Percentiles rank a stretch among this genome's conserved stretches.
These are phyloP conservation scores for Rhizoctonia solani DNA, from an alignment of 1,284 basidiomycete species.

Conservation along the genomic window DNA sequence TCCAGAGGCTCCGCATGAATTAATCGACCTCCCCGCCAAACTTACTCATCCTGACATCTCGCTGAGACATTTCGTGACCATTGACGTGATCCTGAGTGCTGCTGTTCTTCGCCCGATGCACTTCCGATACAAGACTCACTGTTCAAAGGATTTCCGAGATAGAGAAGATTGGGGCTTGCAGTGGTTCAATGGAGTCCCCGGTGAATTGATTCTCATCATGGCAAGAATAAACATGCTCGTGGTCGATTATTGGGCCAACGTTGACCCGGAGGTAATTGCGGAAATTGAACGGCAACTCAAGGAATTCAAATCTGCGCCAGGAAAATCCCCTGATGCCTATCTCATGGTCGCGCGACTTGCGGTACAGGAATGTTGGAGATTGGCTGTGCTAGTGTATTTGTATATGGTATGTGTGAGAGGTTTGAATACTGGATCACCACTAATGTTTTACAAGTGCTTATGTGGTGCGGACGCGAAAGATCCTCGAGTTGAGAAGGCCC, in stretches of 20 bases:
- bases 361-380: slow-evolving; percentile 13
- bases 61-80: slow-evolving; percentile 2
- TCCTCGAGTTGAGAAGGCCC: background rate
- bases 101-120: background rate
- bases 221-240: slow-evolving; percentile 19
- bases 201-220: slow-evolving; percentile 7
- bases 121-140: slow-evolving; percentile 10
- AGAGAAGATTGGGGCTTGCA: slow-evolving; percentile 2
- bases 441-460: slow-evolving; percentile 1
- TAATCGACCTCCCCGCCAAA: slow-evolving; percentile 6
- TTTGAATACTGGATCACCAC: background rate
- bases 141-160: background rate
- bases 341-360: slow-evolving; percentile 1
- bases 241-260: slow-evolving; percentile 13
- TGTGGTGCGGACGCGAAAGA: slow-evolving; percentile 12
- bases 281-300: slow-evolving; percentile 7
- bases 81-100: slow-evolving; percentile 11
- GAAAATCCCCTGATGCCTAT: background rate
- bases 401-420: slow-evolving; percentile 9
- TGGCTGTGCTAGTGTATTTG: background rate
- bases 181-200: slow-evolving; percentile 26
- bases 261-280: background rate
- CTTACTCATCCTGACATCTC: slow-evolving; percentile 7
- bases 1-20: background rate
- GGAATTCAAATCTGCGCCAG: background rate